Evolutionary conservation across 495 filamentous ascomycete genomes (phyloP).

Genomic region (Penicillium riverlandense): DNA sequence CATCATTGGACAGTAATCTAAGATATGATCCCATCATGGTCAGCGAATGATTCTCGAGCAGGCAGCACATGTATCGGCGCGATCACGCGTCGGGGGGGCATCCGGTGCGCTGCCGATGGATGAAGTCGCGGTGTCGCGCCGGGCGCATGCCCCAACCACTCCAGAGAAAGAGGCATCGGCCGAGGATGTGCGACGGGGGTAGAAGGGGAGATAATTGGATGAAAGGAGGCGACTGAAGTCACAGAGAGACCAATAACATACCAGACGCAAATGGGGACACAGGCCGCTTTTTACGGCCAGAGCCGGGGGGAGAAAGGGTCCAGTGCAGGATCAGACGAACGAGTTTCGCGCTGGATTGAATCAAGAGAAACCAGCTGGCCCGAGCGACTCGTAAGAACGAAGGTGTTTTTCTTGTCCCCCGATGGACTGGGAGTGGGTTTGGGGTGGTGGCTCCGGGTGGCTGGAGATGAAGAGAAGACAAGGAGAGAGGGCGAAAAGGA

Average conservation of each 20-base stretch:
- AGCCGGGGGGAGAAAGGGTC: not conserved
- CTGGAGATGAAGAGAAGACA: too few relatives aligned
- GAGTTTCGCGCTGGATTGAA: not conserved
- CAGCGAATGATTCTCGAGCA: conserved; percentile 9
- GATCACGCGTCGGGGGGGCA: conserved; percentile 5
- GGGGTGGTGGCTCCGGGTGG: too few relatives aligned
- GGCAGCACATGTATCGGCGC: conserved; percentile 4
- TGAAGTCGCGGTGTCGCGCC: conserved; percentile 13
- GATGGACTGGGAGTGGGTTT: too few relatives aligned
- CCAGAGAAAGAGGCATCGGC: not conserved
- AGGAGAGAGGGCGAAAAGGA: too few relatives aligned
- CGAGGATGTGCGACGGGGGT: not conserved
- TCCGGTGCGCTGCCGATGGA: conserved; percentile 4
- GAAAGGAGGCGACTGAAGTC: not conserved
- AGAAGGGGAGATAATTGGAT: not conserved
- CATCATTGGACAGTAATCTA: conserved; percentile 29
- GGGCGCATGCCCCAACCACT: conserved; percentile 8
- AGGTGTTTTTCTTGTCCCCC: too few relatives aligned
- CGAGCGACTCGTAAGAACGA: too few relatives aligned
- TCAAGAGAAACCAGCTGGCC: too few relatives aligned
- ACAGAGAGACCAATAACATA: conserved; percentile 6
- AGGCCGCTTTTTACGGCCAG: conserved; percentile 2
- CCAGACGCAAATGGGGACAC: conserved; percentile 13
- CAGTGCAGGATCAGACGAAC: not conserved
- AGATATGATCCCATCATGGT: conserved; percentile 5